These are phyloP conservation scores for Trypanosoma mega DNA, from an alignment of 208 protist species.

Conservation along the genomic window DNA sequence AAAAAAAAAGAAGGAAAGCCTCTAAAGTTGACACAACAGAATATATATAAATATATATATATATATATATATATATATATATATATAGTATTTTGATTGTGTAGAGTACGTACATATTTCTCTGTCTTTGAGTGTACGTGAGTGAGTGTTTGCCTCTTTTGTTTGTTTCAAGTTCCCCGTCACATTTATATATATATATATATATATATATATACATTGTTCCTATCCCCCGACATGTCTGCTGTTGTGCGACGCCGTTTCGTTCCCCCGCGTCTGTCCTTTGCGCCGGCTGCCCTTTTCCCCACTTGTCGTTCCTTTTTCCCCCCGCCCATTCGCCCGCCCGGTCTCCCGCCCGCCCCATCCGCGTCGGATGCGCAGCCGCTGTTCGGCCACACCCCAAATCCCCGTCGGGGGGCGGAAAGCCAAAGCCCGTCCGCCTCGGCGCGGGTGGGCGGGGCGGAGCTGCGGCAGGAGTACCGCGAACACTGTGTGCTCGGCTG, in stretches of 20 bases:
- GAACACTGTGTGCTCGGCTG: slow-evolving; percentile 83
- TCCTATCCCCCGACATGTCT: not conserved
- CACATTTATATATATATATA: no score
- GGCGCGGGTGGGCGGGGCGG: slow-evolving; percentile 8
- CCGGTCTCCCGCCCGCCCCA: not conserved
- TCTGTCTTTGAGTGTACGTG: no score
- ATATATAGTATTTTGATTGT: no score
- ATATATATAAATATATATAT: no score
- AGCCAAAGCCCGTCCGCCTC: slow-evolving; percentile 1
- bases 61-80: no score
- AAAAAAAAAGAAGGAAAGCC: no score
- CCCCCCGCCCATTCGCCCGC: not conserved
- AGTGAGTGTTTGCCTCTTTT: no score
- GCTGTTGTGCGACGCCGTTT: not conserved
- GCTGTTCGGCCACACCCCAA: not conserved
- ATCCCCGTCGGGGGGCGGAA: no score
- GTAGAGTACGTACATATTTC: no score
- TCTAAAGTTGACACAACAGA: no score
- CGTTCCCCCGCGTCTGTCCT: not conserved
- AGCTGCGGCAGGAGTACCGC: slow-evolving; percentile 50
- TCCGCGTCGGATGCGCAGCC: slow-evolving; percentile 1
- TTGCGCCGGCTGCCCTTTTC: not conserved
- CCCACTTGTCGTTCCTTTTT: not conserved
- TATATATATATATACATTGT: no score
- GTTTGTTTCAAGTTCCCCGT: no score